Evolutionary conservation across 148 eudicot genomes (phyloP), one percentile per base, ranked within the genome.

Genomic region (Nepenthes mirabilis): DNA sequence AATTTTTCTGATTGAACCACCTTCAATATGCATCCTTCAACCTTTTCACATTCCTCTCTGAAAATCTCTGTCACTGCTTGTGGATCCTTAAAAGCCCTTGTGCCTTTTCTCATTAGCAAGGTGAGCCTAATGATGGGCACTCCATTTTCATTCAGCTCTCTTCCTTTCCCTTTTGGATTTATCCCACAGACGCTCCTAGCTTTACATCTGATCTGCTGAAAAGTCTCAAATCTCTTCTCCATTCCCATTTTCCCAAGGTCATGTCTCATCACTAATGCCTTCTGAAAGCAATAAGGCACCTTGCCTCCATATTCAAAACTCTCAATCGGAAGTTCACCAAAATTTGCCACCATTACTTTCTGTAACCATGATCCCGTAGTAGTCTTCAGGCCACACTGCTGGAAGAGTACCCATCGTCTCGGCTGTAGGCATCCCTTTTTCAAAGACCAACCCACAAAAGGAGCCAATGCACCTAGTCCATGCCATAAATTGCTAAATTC

Each of bases 261-360:
- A 45, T 78, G 82, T 59, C 85, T 75, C 85, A 70, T 81, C 59
- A 78, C 78, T 14, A 81, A 65, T 0, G 74, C 80, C 65, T 67
- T 61, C 68, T 72, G 75, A 36, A 81, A 81, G 37, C 85, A 81
- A 37, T 55, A 63, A 9, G 82, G 37, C 2, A 5, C 5, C 2
- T 23, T 11, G 14, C 58, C 12, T 2, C 71, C 65, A 1, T 45
- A 36, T 6, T 47, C 64, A 47, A 75, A 77, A 11, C 3, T 43
- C 49, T 77, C 77, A 45, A 72, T 8, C 6, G 35, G 47, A 47
- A 69, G 14, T 3, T 49, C 56, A 37, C 58, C 69, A 45, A 10
- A 61, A 13, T 50, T 36, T 6, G 53, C 54, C 36, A 48, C 14
- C 77, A 63, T 55, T 2, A 77, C 51, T 1, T 65, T 40, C 40